phyloP scores from a whole-genome alignment of 2,329 filamentous ascomycete genomes.

The Tolypocladium tundrense region DNA sequence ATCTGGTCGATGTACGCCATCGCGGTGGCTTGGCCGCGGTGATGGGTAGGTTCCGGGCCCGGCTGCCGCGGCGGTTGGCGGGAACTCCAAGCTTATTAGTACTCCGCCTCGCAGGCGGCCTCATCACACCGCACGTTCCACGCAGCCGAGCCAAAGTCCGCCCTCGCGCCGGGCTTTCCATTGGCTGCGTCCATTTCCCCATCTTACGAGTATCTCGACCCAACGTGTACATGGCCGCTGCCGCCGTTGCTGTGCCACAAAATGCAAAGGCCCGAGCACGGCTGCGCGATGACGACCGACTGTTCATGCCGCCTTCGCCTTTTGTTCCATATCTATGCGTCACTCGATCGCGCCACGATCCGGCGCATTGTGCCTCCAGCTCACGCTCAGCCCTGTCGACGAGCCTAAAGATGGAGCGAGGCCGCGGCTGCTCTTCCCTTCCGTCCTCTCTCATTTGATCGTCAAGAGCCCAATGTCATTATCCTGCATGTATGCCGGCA shows the following conservation, averaged over 20 bases:
- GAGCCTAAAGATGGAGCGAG: not conserved
- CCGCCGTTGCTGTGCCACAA: not conserved
- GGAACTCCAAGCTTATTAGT: not conserved
- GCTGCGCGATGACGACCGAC: not conserved
- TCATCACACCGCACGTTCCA: not conserved
- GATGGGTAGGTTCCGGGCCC: not conserved
- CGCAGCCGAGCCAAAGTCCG: too few relatives aligned
- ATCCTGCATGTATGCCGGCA: not conserved
- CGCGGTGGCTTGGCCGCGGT: not conserved
- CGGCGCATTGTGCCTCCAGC: not conserved
- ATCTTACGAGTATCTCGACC: not conserved
- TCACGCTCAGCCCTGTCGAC: not conserved
- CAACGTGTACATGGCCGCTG: not conserved
- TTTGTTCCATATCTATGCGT: not conserved
- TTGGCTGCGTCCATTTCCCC: not conserved
- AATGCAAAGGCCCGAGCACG: too few relatives aligned
- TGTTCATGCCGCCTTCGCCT: not conserved
- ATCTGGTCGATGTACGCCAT: not conserved
- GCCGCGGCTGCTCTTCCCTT: not conserved
- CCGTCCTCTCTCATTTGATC: not conserved
- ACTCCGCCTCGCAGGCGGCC: not conserved
- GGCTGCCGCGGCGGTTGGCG: not conserved
- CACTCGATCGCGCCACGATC: not conserved
- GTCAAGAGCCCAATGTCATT: not conserved
- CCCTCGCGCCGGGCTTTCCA: not conserved